A percentile compares a stretch with the other conserved stretches of the same genome.
These are phyloP conservation scores for Prunus salicina DNA, from an alignment of 306 rosid species.

Conservation along the genomic window DNA sequence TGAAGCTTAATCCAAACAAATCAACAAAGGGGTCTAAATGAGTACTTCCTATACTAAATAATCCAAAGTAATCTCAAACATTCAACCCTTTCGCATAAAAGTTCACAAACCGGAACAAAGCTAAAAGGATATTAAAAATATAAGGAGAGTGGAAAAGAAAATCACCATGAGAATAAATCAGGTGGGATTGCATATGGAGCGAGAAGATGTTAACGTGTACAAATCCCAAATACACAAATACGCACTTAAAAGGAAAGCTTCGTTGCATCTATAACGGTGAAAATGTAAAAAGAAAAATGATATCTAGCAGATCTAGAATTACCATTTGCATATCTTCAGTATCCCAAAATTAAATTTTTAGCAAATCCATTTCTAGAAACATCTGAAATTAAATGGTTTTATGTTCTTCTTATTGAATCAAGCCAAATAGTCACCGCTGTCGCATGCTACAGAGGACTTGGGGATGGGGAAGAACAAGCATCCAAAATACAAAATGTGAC, in stretches of 20 bases:
- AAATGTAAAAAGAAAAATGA: not conserved
- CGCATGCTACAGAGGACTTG: not conserved
- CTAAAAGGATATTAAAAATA: not conserved
- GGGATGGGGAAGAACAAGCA: not conserved
- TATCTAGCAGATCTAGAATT: constrained; percentile 16
- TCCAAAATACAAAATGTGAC: not conserved
- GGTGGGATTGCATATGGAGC: not conserved
- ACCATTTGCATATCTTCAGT: not conserved
- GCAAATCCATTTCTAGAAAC: not conserved
- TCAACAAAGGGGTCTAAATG: not conserved
- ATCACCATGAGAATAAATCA: not conserved
- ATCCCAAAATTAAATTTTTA: not conserved
- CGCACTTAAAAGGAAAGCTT: not conserved
- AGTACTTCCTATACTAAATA: not conserved
- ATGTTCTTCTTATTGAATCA: constrained; percentile 14
- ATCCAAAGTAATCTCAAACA: not conserved
- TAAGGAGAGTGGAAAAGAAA: not conserved
- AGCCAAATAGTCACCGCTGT: not conserved
- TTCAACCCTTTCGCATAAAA: not conserved
- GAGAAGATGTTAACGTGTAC: not conserved
- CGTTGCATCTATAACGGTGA: not conserved
- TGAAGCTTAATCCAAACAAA: constrained; percentile 10
- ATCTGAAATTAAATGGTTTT: not conserved
- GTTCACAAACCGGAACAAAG: not conserved
- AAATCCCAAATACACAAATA: not conserved